phyloP scores from a whole-genome alignment of 164 flowering plant species.

The Berberis thunbergii region DNA sequence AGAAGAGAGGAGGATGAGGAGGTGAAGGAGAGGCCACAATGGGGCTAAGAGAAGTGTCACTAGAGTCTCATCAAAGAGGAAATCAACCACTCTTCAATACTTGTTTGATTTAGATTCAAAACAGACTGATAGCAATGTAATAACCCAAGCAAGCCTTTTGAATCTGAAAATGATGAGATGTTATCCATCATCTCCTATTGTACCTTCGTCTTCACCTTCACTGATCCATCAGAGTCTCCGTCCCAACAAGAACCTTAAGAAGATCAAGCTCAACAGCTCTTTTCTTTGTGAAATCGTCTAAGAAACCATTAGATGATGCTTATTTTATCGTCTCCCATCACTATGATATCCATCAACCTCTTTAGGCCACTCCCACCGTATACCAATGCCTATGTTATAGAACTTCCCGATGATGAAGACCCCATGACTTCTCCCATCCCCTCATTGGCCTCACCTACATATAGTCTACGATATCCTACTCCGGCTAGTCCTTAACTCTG shows the following conservation, averaged over 20 bases:
- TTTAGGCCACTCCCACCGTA: slow-evolving; percentile 39
- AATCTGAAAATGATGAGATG: slow-evolving; percentile 35
- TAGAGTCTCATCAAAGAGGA: slow-evolving; percentile 25
- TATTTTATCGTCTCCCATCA: slow-evolving; percentile 19
- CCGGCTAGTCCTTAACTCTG: slow-evolving; percentile 29
- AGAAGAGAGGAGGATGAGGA: background rate
- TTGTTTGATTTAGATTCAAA: slow-evolving; percentile 47
- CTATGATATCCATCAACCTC: slow-evolving; percentile 29
- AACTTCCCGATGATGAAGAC: slow-evolving; percentile 48
- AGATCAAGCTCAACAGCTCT: slow-evolving; percentile 38
- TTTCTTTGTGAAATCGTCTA: slow-evolving; percentile 27
- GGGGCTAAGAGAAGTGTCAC: slow-evolving; percentile 27
- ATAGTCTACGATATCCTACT: slow-evolving; percentile 57
- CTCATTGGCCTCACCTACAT: slow-evolving; percentile 59
- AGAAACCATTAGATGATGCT: slow-evolving; percentile 11
- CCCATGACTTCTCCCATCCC: slow-evolving; percentile 17
- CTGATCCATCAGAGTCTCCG: slow-evolving; percentile 38
- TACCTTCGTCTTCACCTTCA: slow-evolving; percentile 33
- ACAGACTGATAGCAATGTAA: slow-evolving; percentile 4
- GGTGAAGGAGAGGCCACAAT: slow-evolving; percentile 4
- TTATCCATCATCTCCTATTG: slow-evolving; percentile 42
- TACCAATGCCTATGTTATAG: slow-evolving; percentile 10
- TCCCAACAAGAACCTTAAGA: slow-evolving; percentile 42
- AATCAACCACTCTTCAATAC: slow-evolving; percentile 33
- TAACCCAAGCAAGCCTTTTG: slow-evolving; percentile 11